phyloP scores from a whole-genome alignment of 768 basidiomycete genomes.

The Rhodotorula diobovata region DNA sequence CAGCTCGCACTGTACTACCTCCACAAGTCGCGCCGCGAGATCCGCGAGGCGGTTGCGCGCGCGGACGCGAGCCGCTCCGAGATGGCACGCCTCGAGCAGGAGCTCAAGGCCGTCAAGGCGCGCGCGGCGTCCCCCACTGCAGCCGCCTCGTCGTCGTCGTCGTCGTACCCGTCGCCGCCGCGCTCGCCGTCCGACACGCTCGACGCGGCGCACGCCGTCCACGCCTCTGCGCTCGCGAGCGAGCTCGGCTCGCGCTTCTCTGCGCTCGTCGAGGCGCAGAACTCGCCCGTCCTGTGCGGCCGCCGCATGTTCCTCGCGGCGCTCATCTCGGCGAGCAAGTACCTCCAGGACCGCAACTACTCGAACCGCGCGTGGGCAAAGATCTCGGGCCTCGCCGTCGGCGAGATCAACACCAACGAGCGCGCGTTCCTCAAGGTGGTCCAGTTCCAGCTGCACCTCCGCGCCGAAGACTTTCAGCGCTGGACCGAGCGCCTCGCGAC shows the following conservation, averaged over 20 bases:
- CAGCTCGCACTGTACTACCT: slow-evolving; percentile 81
- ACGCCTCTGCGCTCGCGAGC: not conserved
- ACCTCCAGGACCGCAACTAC: slow-evolving; percentile 87
- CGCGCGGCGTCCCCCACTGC: not conserved
- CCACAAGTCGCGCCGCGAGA: slow-evolving; percentile 68
- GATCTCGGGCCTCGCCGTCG: slow-evolving; percentile 75
- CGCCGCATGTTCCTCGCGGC: slow-evolving; percentile 82
- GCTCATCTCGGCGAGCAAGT: slow-evolving; percentile 83
- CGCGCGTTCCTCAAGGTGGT: slow-evolving; percentile 78
- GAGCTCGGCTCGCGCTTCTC: slow-evolving; percentile 7
- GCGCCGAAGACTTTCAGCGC: slow-evolving; percentile 36
- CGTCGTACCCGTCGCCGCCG: slow-evolving; percentile 33
- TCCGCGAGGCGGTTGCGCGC: slow-evolving; percentile 60
- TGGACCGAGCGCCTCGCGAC: slow-evolving; percentile 35
- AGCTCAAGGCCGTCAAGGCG: not conserved
- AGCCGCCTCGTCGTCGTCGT: not conserved
- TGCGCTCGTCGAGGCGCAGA: slow-evolving; percentile 12
- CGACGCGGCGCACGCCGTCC: not conserved
- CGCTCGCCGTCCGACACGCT: slow-evolving; percentile 7
- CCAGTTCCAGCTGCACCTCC: slow-evolving; percentile 51
- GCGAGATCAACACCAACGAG: slow-evolving; percentile 84
- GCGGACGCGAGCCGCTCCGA: slow-evolving; percentile 52
- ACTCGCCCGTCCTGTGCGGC: slow-evolving; percentile 63
- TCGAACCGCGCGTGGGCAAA: slow-evolving; percentile 93
- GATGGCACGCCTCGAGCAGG: slow-evolving; percentile 46